Evolutionary conservation across 163 green algal genomes (phyloP).

Genomic region (Chloromonas sp.): DNA sequence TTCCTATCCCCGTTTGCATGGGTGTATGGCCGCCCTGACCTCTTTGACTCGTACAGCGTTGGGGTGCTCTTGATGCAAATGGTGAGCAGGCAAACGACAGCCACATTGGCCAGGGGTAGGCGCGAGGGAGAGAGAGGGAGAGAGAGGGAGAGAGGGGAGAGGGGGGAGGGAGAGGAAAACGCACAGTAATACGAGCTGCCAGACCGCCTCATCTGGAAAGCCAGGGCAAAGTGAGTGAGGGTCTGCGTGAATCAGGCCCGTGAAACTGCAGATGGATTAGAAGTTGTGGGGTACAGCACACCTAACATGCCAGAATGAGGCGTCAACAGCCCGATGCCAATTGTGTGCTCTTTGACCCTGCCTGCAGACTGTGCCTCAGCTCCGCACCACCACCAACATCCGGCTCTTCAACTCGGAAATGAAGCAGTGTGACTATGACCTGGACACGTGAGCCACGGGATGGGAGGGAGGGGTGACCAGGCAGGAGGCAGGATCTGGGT

Average conservation of each 20-base stretch:
- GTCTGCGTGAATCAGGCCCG: no score
- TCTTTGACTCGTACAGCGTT: slow-evolving; percentile 89
- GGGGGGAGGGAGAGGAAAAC: neutral
- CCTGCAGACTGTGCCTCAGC: slow-evolving; percentile 40
- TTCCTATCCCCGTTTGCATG: slow-evolving; percentile 84
- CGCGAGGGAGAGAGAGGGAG: neutral
- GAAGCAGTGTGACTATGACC: slow-evolving; percentile 32
- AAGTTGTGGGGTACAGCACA: no score
- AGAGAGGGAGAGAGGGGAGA: neutral
- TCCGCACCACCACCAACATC: slow-evolving; percentile 44
- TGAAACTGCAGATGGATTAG: no score
- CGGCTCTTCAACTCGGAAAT: slow-evolving; percentile 44
- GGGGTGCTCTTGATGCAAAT: slow-evolving; percentile 63
- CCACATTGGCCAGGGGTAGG: neutral
- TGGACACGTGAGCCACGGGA: slow-evolving; percentile 15
- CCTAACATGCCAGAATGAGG: no score
- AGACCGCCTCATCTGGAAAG: no score
- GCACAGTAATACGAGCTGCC: no score
- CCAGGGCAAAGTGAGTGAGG: no score
- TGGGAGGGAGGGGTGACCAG: neutral
- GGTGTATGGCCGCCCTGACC: slow-evolving; percentile 73
- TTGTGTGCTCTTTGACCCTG: neutral
- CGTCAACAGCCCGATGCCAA: neutral
- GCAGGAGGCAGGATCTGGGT: neutral
- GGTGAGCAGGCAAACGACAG: slow-evolving; percentile 6